Conservation (phyloP, 495 filamentous ascomycete species). For the Xanthoparmelia taractica region DNA sequence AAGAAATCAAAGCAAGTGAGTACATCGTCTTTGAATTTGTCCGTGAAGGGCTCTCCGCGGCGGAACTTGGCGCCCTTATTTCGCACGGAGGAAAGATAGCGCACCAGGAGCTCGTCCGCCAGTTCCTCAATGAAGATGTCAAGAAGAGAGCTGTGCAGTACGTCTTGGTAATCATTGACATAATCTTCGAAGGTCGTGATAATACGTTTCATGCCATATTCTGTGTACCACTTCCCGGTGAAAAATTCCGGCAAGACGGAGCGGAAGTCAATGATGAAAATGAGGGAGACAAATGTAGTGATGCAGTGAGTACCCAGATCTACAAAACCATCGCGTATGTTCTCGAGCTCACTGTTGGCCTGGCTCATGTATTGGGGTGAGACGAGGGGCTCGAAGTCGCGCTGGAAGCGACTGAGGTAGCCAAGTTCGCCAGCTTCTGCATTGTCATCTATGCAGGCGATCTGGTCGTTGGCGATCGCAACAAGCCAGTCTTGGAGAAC, state of each 20-base stretch:
- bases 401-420: constrained; percentile 74
- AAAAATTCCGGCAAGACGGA: constrained; percentile 80
- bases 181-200: constrained; percentile 92
- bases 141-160: constrained; percentile 74
- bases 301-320: constrained; percentile 90
- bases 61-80: constrained; percentile 90
- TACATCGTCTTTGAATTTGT: constrained; percentile 86
- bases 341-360: constrained; percentile 62
- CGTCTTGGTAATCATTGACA: constrained; percentile 69
- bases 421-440: constrained; percentile 60
- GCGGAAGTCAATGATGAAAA: constrained; percentile 82
- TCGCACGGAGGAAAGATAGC: constrained; percentile 77
- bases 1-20: constrained; percentile 72
- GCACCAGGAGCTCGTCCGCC: constrained; percentile 76
- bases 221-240: constrained; percentile 77
- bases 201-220: constrained; percentile 78
- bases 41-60: constrained; percentile 69
- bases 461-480: constrained; percentile 97
- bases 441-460: constrained; percentile 88
- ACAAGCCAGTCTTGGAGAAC: constrained; percentile 86
- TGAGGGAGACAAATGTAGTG: constrained; percentile 67
- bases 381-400: constrained; percentile 69
- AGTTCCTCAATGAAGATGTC: constrained; percentile 89
- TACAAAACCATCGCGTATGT: constrained; percentile 80
- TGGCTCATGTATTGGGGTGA: constrained; percentile 68